phyloP scores from a whole-genome alignment of 2,329 filamentous ascomycete genomes.

The Ophiostoma sp. region DNA sequence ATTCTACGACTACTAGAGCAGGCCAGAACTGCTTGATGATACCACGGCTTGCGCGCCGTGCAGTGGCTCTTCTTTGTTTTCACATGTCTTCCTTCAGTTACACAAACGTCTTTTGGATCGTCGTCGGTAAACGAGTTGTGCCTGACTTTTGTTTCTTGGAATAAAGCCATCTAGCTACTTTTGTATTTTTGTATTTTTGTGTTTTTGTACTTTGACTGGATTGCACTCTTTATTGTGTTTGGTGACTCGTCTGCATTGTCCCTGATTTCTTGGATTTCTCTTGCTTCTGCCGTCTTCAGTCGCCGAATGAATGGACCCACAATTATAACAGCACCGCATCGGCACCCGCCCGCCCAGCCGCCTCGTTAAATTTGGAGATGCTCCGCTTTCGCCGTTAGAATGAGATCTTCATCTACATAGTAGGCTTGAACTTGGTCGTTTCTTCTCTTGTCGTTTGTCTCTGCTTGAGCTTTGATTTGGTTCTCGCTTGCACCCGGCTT shows the following conservation, averaged over 20 bases:
- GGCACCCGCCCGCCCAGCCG: neutral
- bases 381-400: conserved; percentile 13
- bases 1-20: conserved; percentile 74
- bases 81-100: neutral
- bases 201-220: too few species aligned
- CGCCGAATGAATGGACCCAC: neutral
- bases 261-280: neutral
- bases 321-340: neutral
- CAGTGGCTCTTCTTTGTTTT: neutral
- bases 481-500: too few species aligned
- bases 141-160: neutral
- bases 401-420: neutral
- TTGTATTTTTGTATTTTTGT: neutral
- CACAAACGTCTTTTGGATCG: neutral
- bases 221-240: neutral
- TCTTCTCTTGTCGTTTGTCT: neutral
- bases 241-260: neutral
- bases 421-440: neutral
- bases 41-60: neutral
- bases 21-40: neutral
- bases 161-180: too few species aligned
- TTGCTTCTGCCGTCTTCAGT: neutral
- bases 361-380: conserved; percentile 9
- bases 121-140: neutral
- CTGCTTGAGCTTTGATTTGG: neutral